Conservation (phyloP, 768 basidiomycete species). For the Psilocybe tampanensis region DNA sequence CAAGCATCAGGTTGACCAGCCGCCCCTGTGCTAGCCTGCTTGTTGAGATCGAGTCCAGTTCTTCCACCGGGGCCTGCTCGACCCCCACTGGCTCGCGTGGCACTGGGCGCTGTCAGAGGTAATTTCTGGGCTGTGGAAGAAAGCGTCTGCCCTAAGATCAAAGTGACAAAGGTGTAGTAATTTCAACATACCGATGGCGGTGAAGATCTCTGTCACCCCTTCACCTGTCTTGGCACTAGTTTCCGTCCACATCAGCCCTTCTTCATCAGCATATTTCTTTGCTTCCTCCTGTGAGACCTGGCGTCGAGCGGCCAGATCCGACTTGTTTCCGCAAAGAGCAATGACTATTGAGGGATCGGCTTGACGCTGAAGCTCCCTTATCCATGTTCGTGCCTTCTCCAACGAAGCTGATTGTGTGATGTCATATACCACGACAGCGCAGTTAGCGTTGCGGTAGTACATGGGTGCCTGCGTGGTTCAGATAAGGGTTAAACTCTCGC, state of each 20-base stretch:
- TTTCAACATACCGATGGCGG: conserved; percentile 65
- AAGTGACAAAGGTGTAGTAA: neutral
- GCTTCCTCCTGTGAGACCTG: conserved; percentile 89
- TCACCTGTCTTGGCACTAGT: conserved; percentile 90
- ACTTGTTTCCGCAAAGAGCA: conserved; percentile 95
- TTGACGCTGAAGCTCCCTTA: conserved; percentile 94
- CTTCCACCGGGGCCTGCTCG: conserved; percentile 55
- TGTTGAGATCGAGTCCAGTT: conserved; percentile 83
- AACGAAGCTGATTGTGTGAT: conserved; percentile 91
- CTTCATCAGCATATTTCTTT: conserved; percentile 89
- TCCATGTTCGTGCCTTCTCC: conserved; percentile 96
- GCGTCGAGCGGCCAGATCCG: conserved; percentile 81
- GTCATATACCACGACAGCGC: conserved; percentile 94
- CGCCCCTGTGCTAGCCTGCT: conserved; percentile 43
- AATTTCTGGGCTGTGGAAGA: conserved; percentile 73
- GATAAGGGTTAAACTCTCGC: conserved; percentile 11
- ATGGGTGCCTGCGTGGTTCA: conserved; percentile 69
- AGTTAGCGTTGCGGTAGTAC: conserved; percentile 96
- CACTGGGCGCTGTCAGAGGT: conserved; percentile 76
- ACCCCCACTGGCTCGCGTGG: conserved; percentile 57
- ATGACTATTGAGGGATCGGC: conserved; percentile 97
- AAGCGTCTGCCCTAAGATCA: conserved; percentile 8
- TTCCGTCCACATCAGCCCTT: conserved; percentile 92
- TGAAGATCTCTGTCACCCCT: conserved; percentile 85
- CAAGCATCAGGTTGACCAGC: conserved; percentile 66